Evolutionary conservation across 768 basidiomycete species (phyloP).

Genomic region (Rhodotorula paludigena): DNA sequence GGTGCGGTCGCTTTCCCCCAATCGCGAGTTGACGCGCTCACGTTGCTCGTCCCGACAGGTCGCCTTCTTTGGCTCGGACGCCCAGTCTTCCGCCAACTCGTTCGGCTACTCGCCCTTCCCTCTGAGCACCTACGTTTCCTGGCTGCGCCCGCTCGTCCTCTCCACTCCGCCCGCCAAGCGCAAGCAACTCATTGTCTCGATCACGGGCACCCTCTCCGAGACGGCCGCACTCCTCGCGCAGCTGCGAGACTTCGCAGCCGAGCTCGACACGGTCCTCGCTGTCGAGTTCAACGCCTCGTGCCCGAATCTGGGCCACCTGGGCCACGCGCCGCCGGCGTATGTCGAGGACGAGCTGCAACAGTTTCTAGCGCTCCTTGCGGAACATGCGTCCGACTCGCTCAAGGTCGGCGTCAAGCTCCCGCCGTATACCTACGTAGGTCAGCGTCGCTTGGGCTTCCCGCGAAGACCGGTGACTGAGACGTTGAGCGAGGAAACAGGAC

Average conservation of each 20-base stretch:
- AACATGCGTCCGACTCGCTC: conserved; percentile 54
- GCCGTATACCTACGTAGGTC: conserved; percentile 57
- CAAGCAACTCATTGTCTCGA: conserved; percentile 73
- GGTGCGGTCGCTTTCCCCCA: conserved; percentile 49
- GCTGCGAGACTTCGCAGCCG: conserved; percentile 60
- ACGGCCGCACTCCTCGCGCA: conserved; percentile 57
- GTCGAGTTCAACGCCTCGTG: conserved; percentile 54
- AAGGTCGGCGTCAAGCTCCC: conserved; percentile 74
- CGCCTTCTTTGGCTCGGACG: conserved; percentile 39
- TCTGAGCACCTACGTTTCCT: conserved; percentile 61
- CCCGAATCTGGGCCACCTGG: not conserved
- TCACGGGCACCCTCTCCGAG: conserved; percentile 58
- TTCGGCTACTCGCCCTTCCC: conserved; percentile 83
- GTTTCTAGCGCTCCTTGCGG: conserved; percentile 57
- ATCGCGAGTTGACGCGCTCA: not conserved
- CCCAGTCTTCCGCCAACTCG: conserved; percentile 64
- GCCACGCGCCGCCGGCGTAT: conserved; percentile 5
- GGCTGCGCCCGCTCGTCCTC: conserved; percentile 58
- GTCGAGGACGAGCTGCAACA: conserved; percentile 42
- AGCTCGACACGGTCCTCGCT: conserved; percentile 53
- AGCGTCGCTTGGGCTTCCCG: not conserved
- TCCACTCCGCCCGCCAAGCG: conserved; percentile 6
- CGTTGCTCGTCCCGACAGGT: not conserved
- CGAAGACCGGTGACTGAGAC: too few species aligned
- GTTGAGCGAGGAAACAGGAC: not conserved